Conservation (phyloP, 768 basidiomycete genomes). For the Tubosaeta sp. region DNA sequence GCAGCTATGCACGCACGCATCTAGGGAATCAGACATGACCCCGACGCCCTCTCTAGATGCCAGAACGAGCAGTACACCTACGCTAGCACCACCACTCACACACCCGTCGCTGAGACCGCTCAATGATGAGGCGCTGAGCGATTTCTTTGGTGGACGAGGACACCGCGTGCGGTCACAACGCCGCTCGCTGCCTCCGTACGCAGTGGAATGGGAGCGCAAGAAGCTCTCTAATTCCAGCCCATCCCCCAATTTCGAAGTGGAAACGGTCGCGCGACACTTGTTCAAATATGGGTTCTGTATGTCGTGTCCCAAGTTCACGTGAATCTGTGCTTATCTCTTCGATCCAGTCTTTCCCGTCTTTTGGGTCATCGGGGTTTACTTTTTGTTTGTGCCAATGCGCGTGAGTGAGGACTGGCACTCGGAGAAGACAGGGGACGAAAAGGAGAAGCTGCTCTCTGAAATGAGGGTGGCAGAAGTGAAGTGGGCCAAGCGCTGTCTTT, state of each 20-base stretch:
- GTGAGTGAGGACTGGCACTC: constrained; percentile 50
- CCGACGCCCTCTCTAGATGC: constrained; percentile 12
- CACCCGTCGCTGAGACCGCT: constrained; percentile 26
- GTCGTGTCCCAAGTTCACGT: constrained; percentile 17
- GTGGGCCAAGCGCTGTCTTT: constrained; percentile 55
- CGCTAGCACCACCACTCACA: constrained; percentile 15
- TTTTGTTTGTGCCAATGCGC: constrained; percentile 51
- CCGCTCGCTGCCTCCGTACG: constrained; percentile 40
- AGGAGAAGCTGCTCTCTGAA: constrained; percentile 39
- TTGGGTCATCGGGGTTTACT: constrained; percentile 56
- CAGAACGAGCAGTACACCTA: constrained; percentile 14
- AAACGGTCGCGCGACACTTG: constrained; percentile 55
- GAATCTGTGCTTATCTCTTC: too few relatives aligned
- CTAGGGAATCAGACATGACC: constrained; percentile 22
- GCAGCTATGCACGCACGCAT: constrained; percentile 20
- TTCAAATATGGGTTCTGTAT: constrained; percentile 63
- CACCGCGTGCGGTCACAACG: constrained; percentile 22
- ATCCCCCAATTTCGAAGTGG: constrained; percentile 40
- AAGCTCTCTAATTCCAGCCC: constrained; percentile 23
- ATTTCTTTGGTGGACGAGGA: constrained; percentile 30
- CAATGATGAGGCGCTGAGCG: constrained; percentile 27
- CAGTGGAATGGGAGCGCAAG: constrained; percentile 36
- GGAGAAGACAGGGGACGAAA: constrained; percentile 52
- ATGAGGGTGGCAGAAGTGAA: constrained; percentile 49
- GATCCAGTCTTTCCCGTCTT: constrained; percentile 55